Percentiles rank a stretch among this genome's conserved stretches.
Conservation (phyloP, 495 filamentous ascomycete species). For the Neurospora hispaniola region DNA sequence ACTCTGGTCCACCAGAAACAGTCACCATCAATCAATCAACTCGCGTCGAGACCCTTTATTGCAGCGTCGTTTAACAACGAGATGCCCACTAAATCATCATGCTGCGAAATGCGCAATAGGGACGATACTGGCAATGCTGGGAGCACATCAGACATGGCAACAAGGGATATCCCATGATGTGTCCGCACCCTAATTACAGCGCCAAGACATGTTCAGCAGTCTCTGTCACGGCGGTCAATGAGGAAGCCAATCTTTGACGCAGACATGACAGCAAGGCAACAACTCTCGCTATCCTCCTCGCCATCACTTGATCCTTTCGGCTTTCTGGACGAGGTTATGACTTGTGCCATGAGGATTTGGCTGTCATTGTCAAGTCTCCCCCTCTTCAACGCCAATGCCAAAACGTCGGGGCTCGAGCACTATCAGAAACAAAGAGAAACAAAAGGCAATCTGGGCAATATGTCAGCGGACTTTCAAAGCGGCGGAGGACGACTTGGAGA, state of each 20-base stretch:
- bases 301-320: neutral
- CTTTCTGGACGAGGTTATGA: neutral
- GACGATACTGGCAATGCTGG: neutral
- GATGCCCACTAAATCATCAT: neutral
- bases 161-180: neutral
- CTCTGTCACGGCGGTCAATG: neutral
- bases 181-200: neutral
- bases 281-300: neutral
- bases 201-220: neutral
- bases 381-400: neutral
- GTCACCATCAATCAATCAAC: neutral
- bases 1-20: neutral
- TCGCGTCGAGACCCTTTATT: neutral
- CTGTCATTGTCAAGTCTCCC: neutral
- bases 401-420: neutral
- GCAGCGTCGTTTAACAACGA: neutral
- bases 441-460: neutral
- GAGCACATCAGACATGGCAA: neutral
- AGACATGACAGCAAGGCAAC: neutral
- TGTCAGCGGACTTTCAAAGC: neutral
- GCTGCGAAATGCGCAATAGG: neutral
- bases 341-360: neutral
- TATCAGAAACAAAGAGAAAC: neutral
- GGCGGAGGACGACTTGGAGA: neutral
- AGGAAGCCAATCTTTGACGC: neutral